Evolutionary conservation across 805 yeast genomes (phyloP).

Genomic region (Aciculoconidium aculeatum): DNA sequence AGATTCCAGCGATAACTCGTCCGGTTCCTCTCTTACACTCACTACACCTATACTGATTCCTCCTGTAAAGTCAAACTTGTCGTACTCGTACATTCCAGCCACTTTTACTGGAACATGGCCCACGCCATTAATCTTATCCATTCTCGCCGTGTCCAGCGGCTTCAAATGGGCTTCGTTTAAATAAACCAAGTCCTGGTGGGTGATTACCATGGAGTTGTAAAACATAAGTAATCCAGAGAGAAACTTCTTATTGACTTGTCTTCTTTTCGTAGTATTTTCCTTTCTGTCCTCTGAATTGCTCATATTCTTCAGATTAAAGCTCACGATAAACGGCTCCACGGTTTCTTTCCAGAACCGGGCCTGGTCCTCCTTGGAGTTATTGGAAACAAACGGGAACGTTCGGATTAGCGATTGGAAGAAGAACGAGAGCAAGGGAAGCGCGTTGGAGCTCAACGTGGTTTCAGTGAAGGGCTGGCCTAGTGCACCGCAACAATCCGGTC

Average conservation of each 20-base stretch:
- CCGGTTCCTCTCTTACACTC: conserved; percentile 45
- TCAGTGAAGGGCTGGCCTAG: conserved; percentile 74
- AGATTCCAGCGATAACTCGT: conserved; percentile 6
- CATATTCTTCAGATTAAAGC: conserved; percentile 65
- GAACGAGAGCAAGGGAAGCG: conserved; percentile 63
- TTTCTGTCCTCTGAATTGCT: conserved; percentile 72
- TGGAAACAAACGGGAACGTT: conserved; percentile 71
- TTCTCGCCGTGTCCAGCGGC: conserved; percentile 31
- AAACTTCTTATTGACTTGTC: conserved; percentile 56
- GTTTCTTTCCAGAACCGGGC: conserved; percentile 65
- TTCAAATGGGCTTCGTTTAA: conserved; percentile 25
- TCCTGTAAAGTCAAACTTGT: conserved; percentile 38
- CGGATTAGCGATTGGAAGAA: conserved; percentile 57
- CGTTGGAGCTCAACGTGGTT: conserved; percentile 11
- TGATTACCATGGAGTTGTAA: conserved; percentile 69
- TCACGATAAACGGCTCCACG: conserved; percentile 77
- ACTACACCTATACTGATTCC: conserved; percentile 62
- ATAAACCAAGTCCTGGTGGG: conserved; percentile 51
- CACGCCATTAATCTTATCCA: conserved; percentile 21
- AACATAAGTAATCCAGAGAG: conserved; percentile 58
- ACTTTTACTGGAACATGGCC: not conserved
- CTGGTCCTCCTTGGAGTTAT: conserved; percentile 42
- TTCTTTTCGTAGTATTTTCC: conserved; percentile 58
- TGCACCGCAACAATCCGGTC: conserved; percentile 55
- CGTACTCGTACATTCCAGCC: conserved; percentile 11